These are phyloP conservation scores for Penicillium olsonii DNA, from an alignment of 2,329 filamentous ascomycete species.

Conservation along the genomic window DNA sequence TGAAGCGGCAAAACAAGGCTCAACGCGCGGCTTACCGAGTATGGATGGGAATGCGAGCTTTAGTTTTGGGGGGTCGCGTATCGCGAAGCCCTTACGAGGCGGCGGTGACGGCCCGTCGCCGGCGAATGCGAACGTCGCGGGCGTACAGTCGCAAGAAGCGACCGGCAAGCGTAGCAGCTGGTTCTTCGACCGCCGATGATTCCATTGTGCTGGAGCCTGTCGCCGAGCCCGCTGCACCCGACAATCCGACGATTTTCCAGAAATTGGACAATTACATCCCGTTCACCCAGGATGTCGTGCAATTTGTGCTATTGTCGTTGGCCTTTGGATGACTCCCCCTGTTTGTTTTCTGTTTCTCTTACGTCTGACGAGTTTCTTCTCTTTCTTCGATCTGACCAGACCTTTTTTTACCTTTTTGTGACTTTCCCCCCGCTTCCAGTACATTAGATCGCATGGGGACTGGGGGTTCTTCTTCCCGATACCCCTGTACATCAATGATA, in stretches of 20 bases:
- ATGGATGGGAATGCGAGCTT: constrained; percentile 68
- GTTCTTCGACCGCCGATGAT: constrained; percentile 51
- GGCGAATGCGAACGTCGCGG: constrained; percentile 35
- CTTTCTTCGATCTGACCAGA: constrained; percentile 4
- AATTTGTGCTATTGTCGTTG: constrained; percentile 22
- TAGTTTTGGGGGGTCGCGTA: constrained; percentile 65
- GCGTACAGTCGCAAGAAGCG: constrained; percentile 69
- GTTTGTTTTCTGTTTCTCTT: constrained; percentile 15
- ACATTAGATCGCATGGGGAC: constrained; percentile 25
- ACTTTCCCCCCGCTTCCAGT: constrained; percentile 14
- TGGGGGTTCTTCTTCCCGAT: constrained; percentile 24
- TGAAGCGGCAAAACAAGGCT: constrained; percentile 89
- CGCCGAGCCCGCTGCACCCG: not conserved
- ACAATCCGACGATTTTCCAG: not conserved
- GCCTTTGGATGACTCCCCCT: constrained; percentile 16
- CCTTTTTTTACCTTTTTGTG: constrained; percentile 4
- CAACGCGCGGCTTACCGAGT: constrained; percentile 77
- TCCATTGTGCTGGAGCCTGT: constrained; percentile 2
- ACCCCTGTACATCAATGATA: constrained; percentile 32
- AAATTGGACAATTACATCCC: constrained; percentile 16
- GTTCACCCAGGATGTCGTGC: constrained; percentile 18
- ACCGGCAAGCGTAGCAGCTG: constrained; percentile 62
- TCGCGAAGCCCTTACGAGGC: constrained; percentile 66
- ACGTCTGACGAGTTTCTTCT: constrained; percentile 23
- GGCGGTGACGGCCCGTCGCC: constrained; percentile 41